These are phyloP conservation scores for Plantago elongata DNA, from an alignment of 257 asterid genomes.

Conservation along the genomic window DNA sequence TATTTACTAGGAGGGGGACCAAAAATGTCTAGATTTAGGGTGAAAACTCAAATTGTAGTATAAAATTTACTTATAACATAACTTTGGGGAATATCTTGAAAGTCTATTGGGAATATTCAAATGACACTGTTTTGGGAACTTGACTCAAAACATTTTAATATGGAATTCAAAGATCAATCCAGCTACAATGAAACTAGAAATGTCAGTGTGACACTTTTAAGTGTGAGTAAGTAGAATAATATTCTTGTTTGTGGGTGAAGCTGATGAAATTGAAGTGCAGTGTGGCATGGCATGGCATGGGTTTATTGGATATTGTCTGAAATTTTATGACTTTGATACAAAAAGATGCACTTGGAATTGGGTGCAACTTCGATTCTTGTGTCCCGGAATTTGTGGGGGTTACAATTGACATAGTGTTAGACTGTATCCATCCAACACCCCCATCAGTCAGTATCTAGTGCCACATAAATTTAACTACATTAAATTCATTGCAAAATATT, in stretches of 20 bases:
- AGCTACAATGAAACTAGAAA: slow-evolving; percentile 2
- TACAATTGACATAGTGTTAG: not conserved
- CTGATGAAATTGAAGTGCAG: not conserved
- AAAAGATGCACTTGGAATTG: slow-evolving; percentile 21
- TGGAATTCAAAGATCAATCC: too few relatives aligned
- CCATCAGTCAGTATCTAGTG: too few relatives aligned
- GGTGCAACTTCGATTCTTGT: slow-evolving; percentile 27
- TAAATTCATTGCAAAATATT: too few relatives aligned
- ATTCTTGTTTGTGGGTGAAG: slow-evolving; percentile 7
- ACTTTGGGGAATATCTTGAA: too few relatives aligned
- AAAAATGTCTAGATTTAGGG: too few relatives aligned
- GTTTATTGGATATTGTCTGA: slow-evolving; percentile 21
- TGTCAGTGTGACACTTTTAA: slow-evolving; percentile 21
- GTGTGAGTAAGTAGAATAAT: not conserved
- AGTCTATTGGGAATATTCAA: too few relatives aligned
- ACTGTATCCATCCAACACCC: too few relatives aligned
- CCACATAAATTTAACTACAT: too few relatives aligned
- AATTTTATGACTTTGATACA: slow-evolving; percentile 32
- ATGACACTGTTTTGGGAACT: too few relatives aligned
- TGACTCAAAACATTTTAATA: slow-evolving; percentile 11
- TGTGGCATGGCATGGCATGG: slow-evolving; percentile 24
- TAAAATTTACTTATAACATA: too few relatives aligned
- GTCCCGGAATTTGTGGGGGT: slow-evolving; percentile 45
- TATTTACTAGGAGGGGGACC: too few relatives aligned
- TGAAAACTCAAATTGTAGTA: too few relatives aligned